Conservation (phyloP, 805 yeast genomes). For the Helenozyma rhizophorensis region DNA sequence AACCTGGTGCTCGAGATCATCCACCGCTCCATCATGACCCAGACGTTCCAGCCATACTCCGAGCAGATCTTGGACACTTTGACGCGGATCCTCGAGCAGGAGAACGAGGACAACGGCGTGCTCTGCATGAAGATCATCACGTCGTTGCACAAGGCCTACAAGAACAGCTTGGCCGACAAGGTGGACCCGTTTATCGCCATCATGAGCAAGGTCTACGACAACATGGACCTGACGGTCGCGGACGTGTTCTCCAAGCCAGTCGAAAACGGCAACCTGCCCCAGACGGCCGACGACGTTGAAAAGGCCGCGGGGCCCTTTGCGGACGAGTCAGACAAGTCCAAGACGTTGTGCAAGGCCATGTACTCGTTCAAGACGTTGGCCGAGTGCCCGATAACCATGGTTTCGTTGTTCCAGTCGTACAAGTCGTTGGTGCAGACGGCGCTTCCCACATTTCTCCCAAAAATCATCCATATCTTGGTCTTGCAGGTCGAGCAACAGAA, state of each 20-base stretch:
- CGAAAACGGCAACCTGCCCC: slow-evolving; percentile 1
- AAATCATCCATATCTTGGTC: slow-evolving; percentile 66
- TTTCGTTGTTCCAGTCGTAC: slow-evolving; percentile 83
- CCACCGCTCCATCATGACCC: slow-evolving; percentile 79
- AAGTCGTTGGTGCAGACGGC: slow-evolving; percentile 68
- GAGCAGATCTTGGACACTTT: slow-evolving; percentile 54
- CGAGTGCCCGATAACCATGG: slow-evolving; percentile 97
- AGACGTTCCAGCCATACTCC: slow-evolving; percentile 70
- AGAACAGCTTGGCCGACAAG: slow-evolving; percentile 57
- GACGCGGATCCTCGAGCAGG: slow-evolving; percentile 57
- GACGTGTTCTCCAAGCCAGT: slow-evolving; percentile 61
- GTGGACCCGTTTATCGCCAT: slow-evolving; percentile 77
- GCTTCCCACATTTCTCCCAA: slow-evolving; percentile 74
- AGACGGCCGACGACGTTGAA: slow-evolving; percentile 7
- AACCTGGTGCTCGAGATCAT: slow-evolving; percentile 72
- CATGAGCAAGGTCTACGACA: slow-evolving; percentile 71
- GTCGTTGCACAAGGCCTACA: slow-evolving; percentile 80
- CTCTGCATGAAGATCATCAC: slow-evolving; percentile 85
- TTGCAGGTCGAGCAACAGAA: slow-evolving; percentile 79
- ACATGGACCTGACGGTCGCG: slow-evolving; percentile 70
- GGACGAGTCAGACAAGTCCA: slow-evolving; percentile 32
- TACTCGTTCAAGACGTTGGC: slow-evolving; percentile 85
- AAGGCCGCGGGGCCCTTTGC: slow-evolving; percentile 9
- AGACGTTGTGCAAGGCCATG: slow-evolving; percentile 62
- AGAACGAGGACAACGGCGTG: slow-evolving; percentile 95